A percentile compares a stretch with the other conserved stretches of the same genome.
Conservation (phyloP, 345 rosid species). For the Trapa incisa region DNA sequence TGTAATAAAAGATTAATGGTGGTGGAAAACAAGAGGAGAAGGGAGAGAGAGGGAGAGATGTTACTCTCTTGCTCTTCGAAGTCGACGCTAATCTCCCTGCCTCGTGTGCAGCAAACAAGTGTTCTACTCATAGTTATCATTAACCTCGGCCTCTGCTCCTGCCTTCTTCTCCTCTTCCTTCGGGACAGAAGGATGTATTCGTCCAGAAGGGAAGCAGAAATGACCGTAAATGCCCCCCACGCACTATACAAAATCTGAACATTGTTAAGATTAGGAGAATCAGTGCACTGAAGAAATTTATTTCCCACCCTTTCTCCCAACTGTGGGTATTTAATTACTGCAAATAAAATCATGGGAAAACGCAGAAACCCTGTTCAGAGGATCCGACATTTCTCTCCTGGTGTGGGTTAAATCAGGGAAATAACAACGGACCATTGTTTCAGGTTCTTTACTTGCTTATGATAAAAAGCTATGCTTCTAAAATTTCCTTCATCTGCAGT, state of each 20-base stretch:
- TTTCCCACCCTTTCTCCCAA: not conserved
- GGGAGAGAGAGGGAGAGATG: conserved; percentile 6
- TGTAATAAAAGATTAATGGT: not conserved
- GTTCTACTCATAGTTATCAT: conserved; percentile 62
- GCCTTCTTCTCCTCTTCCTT: not conserved
- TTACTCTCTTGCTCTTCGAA: conserved; percentile 78
- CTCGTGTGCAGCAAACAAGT: conserved; percentile 65
- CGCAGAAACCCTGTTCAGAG: not conserved
- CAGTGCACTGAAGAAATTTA: not conserved
- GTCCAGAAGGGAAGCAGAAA: not conserved
- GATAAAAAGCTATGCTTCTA: not conserved
- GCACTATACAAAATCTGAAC: not conserved
- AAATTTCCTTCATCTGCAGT: not conserved
- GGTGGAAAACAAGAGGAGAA: not conserved
- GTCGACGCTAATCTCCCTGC: conserved; percentile 66
- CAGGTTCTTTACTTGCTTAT: no score
- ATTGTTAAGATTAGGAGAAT: not conserved
- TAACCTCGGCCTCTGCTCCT: not conserved
- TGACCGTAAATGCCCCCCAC: not conserved
- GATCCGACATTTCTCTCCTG: not conserved
- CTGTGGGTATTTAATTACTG: not conserved
- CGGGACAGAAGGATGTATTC: not conserved
- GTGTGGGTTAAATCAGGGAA: no score
- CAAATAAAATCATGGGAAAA: not conserved
- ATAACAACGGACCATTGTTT: no score